Conservation (phyloP, 306 rosid genomes). For the Clitoria ternatea region DNA sequence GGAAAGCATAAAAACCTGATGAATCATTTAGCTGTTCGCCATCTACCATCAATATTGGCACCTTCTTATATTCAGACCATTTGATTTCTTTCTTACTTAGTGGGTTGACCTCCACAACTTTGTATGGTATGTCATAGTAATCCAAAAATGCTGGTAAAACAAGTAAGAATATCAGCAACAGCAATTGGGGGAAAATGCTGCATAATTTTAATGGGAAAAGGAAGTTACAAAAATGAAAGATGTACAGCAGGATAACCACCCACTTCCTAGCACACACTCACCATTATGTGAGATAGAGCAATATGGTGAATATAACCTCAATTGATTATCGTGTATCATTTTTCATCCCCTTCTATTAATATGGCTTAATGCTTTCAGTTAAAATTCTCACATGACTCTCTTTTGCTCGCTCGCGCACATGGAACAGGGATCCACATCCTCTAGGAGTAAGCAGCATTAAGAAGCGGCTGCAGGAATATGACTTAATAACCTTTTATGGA, state of each 20-base stretch:
- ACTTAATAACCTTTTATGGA: too few species aligned
- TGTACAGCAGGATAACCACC: neutral
- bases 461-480: too few species aligned
- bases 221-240: neutral
- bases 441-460: neutral
- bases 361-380: neutral
- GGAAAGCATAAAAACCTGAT: slow-evolving; percentile 58
- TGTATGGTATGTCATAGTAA: slow-evolving; percentile 84
- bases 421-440: neutral
- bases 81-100: slow-evolving; percentile 94
- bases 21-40: slow-evolving; percentile 92
- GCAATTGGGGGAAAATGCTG: slow-evolving; percentile 4
- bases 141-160: slow-evolving; percentile 77
- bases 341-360: neutral
- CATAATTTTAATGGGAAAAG: slow-evolving; percentile 11
- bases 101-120: slow-evolving; percentile 93
- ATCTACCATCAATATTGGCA: slow-evolving; percentile 88
- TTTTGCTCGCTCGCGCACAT: too few species aligned
- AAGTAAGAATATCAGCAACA: slow-evolving; percentile 20
- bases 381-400: neutral
- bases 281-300: neutral
- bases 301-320: neutral
- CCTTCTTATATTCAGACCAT: slow-evolving; percentile 94
- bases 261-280: neutral
- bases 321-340: neutral